Conservation (phyloP, 2,329 filamentous ascomycete species). For the Colletotrichum magnum region DNA sequence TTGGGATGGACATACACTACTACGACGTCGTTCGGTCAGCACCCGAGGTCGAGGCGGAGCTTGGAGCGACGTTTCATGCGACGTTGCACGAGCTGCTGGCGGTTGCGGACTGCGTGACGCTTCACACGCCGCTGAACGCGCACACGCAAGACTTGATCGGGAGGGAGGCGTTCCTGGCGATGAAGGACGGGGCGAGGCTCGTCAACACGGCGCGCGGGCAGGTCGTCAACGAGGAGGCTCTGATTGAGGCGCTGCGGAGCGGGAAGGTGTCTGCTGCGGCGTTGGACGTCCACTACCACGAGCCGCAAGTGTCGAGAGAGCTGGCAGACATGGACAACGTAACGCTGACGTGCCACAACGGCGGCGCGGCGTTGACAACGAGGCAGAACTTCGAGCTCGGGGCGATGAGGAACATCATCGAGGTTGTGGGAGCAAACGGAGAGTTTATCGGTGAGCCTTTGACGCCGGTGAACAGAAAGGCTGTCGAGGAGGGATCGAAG, state of each 20-base stretch:
- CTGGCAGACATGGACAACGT: conserved; percentile 57
- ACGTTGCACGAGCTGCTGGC: conserved; percentile 46
- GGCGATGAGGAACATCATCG: conserved; percentile 53
- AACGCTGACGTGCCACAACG: conserved; percentile 54
- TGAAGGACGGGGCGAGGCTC: conserved; percentile 63
- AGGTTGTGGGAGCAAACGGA: conserved; percentile 45
- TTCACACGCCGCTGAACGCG: conserved; percentile 51
- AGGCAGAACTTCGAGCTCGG: conserved; percentile 57
- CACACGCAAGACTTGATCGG: conserved; percentile 47
- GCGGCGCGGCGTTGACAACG: conserved; percentile 53
- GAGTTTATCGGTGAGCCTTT: conserved; percentile 40
- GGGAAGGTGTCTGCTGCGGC: conserved; percentile 62
- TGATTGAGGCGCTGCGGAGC: conserved; percentile 61
- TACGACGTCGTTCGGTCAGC: conserved; percentile 57
- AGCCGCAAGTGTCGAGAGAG: conserved; percentile 61
- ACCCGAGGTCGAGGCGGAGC: conserved; percentile 47
- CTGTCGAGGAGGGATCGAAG: background rate
- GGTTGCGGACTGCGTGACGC: conserved; percentile 50
- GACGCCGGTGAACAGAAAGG: conserved; percentile 42
- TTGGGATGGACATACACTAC: conserved; percentile 70
- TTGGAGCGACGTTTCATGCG: conserved; percentile 49
- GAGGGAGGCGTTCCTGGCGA: conserved; percentile 54
- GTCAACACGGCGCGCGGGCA: conserved; percentile 68
- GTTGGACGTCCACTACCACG: conserved; percentile 68
- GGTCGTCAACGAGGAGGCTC: conserved; percentile 65